Evolutionary conservation across 441 rosid genomes (phyloP).

Genomic region (Macaranga tanarius): DNA sequence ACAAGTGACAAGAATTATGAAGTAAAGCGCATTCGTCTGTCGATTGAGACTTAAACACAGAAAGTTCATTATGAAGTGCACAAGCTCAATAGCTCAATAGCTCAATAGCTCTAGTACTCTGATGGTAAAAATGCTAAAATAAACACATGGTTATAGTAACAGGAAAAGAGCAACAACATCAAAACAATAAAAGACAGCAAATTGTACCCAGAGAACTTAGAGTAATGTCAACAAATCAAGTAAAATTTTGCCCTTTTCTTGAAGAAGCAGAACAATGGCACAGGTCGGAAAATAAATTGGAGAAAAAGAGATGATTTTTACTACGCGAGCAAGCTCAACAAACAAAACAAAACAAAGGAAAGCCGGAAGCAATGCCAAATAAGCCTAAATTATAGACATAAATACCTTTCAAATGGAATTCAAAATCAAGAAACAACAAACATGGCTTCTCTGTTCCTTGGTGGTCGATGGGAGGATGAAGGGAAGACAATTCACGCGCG

Average conservation of each 20-base stretch:
- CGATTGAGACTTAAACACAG: background rate
- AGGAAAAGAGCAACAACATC: background rate
- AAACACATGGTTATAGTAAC: too few relatives aligned
- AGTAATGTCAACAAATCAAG: background rate
- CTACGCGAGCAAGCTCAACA: background rate
- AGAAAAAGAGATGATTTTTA: too few relatives aligned
- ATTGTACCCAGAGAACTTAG: background rate
- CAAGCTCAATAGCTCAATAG: background rate
- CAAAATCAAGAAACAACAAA: background rate
- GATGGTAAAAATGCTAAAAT: background rate
- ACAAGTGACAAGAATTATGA: too few relatives aligned
- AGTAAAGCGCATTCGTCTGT: background rate
- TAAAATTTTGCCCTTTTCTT: background rate
- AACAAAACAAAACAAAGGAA: background rate
- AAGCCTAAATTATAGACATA: background rate
- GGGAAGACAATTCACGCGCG: conserved; percentile 9
- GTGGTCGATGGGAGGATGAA: background rate
- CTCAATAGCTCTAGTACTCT: background rate
- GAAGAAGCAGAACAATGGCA: background rate
- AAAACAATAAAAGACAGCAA: background rate
- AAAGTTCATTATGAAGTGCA: too few relatives aligned
- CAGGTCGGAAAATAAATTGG: too few relatives aligned
- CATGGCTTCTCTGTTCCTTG: background rate
- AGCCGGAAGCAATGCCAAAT: background rate
- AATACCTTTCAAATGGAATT: background rate